Evolutionary conservation across 2,329 filamentous ascomycete species (phyloP).

Genomic region (Sarocladium oryzae): DNA sequence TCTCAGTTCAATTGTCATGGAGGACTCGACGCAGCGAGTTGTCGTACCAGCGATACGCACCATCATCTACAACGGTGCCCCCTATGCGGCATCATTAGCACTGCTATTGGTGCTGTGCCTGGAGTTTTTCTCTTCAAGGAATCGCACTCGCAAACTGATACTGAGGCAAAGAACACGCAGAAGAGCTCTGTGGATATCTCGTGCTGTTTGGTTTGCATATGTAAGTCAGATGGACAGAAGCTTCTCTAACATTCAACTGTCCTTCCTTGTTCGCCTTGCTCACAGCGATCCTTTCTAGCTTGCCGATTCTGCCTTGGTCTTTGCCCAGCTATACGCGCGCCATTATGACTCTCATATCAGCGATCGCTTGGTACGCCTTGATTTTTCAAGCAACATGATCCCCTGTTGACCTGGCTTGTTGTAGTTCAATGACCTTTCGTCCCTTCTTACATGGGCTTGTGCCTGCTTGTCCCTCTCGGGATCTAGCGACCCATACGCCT

Average conservation of each 20-base stretch:
- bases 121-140: neutral
- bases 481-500: neutral
- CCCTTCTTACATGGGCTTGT: neutral
- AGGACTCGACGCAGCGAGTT: neutral
- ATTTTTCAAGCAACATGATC: too few species aligned
- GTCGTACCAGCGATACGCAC: neutral
- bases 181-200: neutral
- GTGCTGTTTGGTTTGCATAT: neutral
- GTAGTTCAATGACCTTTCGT: neutral
- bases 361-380: slow-evolving; percentile 1
- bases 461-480: neutral
- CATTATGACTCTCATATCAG: neutral
- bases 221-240: too few species aligned
- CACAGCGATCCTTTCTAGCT: too few species aligned
- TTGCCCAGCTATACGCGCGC: neutral
- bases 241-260: too few species aligned
- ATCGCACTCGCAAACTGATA: neutral
- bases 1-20: neutral
- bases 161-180: neutral
- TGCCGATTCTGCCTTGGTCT: neutral
- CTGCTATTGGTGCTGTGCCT: neutral
- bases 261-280: too few species aligned
- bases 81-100: neutral
- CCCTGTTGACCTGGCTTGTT: neutral
- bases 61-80: neutral